Base-by-base conservation (phyloP, 371 early-diverging fungal species). In the Circinella minor region DNA sequence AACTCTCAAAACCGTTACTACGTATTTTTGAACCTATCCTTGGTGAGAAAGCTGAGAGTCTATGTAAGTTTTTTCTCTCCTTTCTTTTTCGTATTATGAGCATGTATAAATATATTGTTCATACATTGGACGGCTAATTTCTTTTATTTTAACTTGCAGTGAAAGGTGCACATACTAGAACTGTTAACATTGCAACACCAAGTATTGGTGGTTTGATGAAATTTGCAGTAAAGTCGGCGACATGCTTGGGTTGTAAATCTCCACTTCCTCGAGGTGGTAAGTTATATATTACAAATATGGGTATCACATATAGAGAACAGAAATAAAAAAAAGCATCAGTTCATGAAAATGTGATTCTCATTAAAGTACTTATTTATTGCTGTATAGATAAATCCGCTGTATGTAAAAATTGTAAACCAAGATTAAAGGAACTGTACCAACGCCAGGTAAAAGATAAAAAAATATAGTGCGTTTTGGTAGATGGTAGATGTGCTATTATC, bases 11-110 rank as follows among this genome's bases (percentile, higher is more conserved):
- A 47, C 99, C 99, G 4, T 76, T 99, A 37, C 77, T 94, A 67
- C 90, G 99, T 71, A 94, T 99, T 70, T 99, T 99, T 80, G 99
- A 99, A 73, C 99, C 99, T 4, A 95, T 99, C 67, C 81, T 99
- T 54, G 97, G 98, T 2, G 96, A 95, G 57, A 95, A 96, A 77
- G 90, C 94, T 1, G 88, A 92, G 17, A 39, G 47, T 43, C 73
- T 98, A 70, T 80, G 95, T 94, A 87, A 76, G 89, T 74, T 66
- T 11, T 59, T 61, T 61, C 48, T 51, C 51, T 51, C 15, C 3
- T 15, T n/a, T 15, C 15, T 3, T 51, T 5, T 51, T 43, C 11
- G 1, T 43, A 43, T 43, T 11, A 9, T 43, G 3, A 3, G 6
- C 14, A 51, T 51, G 8, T 5, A 13, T 51, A 9, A 9, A 43